Conservation (phyloP, 345 rosid species). For the Pugionium cornutum region DNA sequence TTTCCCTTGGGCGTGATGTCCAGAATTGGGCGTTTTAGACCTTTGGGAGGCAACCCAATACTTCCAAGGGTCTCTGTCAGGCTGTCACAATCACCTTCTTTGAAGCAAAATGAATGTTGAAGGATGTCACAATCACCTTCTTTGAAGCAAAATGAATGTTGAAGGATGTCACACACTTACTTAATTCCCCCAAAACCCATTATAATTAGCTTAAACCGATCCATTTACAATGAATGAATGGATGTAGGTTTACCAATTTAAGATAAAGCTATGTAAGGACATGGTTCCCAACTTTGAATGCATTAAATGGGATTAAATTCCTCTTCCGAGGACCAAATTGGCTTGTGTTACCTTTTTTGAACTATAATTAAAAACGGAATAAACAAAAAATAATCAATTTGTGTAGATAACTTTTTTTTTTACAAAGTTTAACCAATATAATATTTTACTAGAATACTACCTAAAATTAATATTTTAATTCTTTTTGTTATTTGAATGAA, state of each 20-base stretch:
- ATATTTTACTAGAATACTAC: too few species aligned
- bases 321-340: too few species aligned
- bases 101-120: constrained; percentile 71
- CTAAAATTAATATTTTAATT: too few species aligned
- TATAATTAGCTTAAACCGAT: constrained; percentile 7
- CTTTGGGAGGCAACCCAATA: constrained; percentile 80
- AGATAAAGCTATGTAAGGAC: too few species aligned
- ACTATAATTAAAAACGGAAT: too few species aligned
- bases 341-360: too few species aligned
- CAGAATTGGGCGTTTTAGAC: constrained; percentile 81
- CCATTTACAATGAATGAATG: background rate
- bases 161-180: constrained; percentile 84
- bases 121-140: constrained; percentile 82
- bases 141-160: constrained; percentile 72
- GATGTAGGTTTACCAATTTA: background rate
- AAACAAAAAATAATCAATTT: too few species aligned
- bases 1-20: constrained; percentile 41
- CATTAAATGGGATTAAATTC: too few species aligned
- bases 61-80: constrained; percentile 50
- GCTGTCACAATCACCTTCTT: constrained; percentile 80
- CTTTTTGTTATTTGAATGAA: too few species aligned
- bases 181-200: constrained; percentile 6
- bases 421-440: too few species aligned
- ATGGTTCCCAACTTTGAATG: too few species aligned
- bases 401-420: too few species aligned